Evolutionary conservation across 108 stramenopile species (phyloP).

Genomic region (Discostella pseudostelligera): DNA sequence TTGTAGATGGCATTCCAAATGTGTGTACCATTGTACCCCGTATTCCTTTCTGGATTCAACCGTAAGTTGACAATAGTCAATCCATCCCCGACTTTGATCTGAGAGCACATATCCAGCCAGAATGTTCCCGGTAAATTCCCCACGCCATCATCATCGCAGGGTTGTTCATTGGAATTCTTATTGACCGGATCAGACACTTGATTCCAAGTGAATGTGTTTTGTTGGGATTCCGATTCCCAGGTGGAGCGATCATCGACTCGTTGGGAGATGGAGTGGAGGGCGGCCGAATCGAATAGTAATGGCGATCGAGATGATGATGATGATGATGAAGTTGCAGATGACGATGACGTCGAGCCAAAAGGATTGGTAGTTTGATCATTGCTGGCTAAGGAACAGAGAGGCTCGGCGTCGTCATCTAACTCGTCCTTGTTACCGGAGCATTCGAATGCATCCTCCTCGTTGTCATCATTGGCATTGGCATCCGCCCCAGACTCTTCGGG

Average conservation of each 20-base stretch:
- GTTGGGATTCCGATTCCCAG: slow-evolving; percentile 66
- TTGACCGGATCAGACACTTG: slow-evolving; percentile 66
- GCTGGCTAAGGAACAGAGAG: slow-evolving; percentile 64
- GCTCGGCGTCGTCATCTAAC: slow-evolving; percentile 74
- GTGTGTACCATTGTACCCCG: slow-evolving; percentile 92
- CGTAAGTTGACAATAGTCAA: slow-evolving; percentile 81
- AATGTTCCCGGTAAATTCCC: slow-evolving; percentile 71
- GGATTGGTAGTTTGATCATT: slow-evolving; percentile 24
- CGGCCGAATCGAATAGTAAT: slow-evolving; percentile 50
- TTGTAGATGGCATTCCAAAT: slow-evolving; percentile 92
- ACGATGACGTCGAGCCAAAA: slow-evolving; percentile 1
- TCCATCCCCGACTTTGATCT: slow-evolving; percentile 54
- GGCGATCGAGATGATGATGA: background rate
- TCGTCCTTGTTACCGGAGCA: slow-evolving; percentile 62
- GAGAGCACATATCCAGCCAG: slow-evolving; percentile 89
- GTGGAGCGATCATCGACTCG: slow-evolving; percentile 14
- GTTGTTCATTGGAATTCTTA: slow-evolving; percentile 41
- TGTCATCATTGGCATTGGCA: slow-evolving; percentile 2
- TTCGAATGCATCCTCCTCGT: slow-evolving; percentile 74
- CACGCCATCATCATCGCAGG: slow-evolving; percentile 43
- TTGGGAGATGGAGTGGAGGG: slow-evolving; percentile 43
- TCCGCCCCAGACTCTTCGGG: no score
- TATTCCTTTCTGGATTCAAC: slow-evolving; percentile 92
- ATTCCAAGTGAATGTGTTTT: slow-evolving; percentile 75
- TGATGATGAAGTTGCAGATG: background rate